These are phyloP conservation scores for Exophiala xenobiotica DNA, from an alignment of 2,329 filamentous ascomycete genomes.

Conservation along the genomic window DNA sequence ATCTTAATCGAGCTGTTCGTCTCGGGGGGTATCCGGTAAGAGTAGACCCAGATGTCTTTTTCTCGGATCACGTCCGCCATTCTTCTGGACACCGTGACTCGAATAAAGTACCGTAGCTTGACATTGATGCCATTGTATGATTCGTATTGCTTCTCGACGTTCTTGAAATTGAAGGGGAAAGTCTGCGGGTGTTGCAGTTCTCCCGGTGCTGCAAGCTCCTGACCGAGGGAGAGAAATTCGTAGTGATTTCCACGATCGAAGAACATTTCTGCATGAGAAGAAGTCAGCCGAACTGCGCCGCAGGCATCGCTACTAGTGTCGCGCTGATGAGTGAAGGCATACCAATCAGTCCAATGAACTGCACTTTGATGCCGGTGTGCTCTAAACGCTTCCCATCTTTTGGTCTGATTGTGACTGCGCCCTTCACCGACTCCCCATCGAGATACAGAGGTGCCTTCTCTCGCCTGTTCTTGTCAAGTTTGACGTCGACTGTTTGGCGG, in stretches of 20 bases:
- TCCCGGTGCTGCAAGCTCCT: constrained; percentile 93
- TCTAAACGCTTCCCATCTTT: constrained; percentile 98
- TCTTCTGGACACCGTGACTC: constrained; percentile 90
- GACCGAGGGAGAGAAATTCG: constrained; percentile 95
- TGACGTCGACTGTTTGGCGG: constrained; percentile 92
- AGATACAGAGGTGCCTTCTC: constrained; percentile 97
- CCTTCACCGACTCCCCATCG: constrained; percentile 97
- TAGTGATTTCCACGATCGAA: constrained; percentile 99
- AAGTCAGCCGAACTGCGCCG: constrained; percentile 7
- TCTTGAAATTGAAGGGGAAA: constrained; percentile 99
- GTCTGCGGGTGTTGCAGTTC: constrained; percentile 98
- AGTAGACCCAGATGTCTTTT: constrained; percentile 99
- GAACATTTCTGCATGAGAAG: constrained; percentile 78
- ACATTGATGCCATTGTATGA: constrained; percentile 99
- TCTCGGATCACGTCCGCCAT: constrained; percentile 98
- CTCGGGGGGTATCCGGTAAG: constrained; percentile 95
- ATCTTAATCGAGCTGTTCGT: constrained; percentile 99
- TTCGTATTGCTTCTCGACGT: constrained; percentile 99
- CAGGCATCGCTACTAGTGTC: constrained; percentile 14
- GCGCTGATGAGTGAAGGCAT: constrained; percentile 28
- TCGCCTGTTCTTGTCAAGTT: constrained; percentile 95
- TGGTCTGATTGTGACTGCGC: constrained; percentile 87
- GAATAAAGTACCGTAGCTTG: constrained; percentile 96
- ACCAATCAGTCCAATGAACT: constrained; percentile 99
- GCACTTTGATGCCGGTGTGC: constrained; percentile 98